Evolutionary conservation across 169 alveolate species (phyloP), one percentile per base, ranked within the genome.

Genomic region (Plasmodium gallinaceum): DNA sequence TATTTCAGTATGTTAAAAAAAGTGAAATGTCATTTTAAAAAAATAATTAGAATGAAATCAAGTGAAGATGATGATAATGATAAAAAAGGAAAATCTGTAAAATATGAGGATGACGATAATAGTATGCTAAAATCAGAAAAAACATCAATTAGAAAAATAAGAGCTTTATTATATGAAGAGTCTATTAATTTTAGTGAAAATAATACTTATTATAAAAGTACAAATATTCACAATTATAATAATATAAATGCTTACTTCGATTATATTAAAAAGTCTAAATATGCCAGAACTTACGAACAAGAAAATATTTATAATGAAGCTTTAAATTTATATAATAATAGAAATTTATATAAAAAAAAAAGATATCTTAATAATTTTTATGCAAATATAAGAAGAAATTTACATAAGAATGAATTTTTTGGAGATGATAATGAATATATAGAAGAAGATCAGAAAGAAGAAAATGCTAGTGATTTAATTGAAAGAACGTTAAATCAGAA

Each of bases 201-300:
- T 10, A 78, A 78, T 9, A 78, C 89, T n/a, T 78, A 65, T 45
- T 78, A 78, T 24, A 78, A 64, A n/a, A 78, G 74, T 52, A 58
- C 78, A 1, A 78, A 78, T 14, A 18, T 78, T 12, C 68, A 78
- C 1, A 78, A 78, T 57, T 78, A 69, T 45, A 78, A 78, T 70
- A 78, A 9, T 2, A 78, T 78, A 57, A 68, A 78, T 52, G 61
- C 66, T 0, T 78, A 78, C 24, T 64, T 39, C 0, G 76, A 78
- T 24, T 64, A 65, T 48, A 57, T 78, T 42, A 78, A 78, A 58
- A 64, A 70, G 43, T 65, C 89, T 0, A 78, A 78, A 18, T 78
- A 78, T 43, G 66, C 89, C 6, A 78, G 89, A 58, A 78, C 78
- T n/a, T 78, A 78, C 8, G 89, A 78, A 24, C 89, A 78, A 24